phyloP scores from a whole-genome alignment of 768 basidiomycete species.

The Trametes cubensis region DNA sequence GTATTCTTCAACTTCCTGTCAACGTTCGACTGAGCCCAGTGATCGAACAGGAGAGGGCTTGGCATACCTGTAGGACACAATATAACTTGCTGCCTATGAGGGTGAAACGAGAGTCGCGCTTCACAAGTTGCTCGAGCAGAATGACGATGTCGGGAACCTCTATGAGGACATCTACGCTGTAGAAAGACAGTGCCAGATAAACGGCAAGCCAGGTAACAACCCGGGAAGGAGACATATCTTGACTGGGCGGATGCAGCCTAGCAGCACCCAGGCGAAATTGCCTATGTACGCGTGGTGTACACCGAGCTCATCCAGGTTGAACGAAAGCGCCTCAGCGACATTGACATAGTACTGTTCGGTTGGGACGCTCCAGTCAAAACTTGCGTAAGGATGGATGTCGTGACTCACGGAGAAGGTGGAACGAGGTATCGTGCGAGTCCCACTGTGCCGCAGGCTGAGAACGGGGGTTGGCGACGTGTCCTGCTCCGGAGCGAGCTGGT shows the following conservation, averaged over 20 bases:
- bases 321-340: conserved; percentile 14
- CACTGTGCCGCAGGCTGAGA: no score
- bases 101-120: conserved; percentile 10
- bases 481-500: no score
- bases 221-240: conserved; percentile 1
- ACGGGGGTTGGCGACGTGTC: no score
- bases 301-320: conserved; percentile 2
- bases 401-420: no score
- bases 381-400: background rate
- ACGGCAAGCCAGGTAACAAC: background rate
- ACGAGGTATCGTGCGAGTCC: no score
- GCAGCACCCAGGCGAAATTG: conserved; percentile 18
- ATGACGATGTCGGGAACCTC: background rate
- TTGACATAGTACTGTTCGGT: conserved; percentile 8
- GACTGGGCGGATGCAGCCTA: conserved; percentile 16
- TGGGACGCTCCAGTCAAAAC: no score
- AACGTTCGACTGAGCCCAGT: background rate
- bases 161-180: conserved; percentile 20
- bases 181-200: background rate
- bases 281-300: conserved; percentile 17
- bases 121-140: conserved; percentile 1
- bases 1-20: background rate
- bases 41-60: no score
- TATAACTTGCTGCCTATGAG: conserved; percentile 1
- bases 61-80: conserved; percentile 8